Evolutionary conservation across 768 basidiomycete genomes (phyloP), one percentile per base, ranked within the genome.

Genomic region (Termitomyces sp.): DNA sequence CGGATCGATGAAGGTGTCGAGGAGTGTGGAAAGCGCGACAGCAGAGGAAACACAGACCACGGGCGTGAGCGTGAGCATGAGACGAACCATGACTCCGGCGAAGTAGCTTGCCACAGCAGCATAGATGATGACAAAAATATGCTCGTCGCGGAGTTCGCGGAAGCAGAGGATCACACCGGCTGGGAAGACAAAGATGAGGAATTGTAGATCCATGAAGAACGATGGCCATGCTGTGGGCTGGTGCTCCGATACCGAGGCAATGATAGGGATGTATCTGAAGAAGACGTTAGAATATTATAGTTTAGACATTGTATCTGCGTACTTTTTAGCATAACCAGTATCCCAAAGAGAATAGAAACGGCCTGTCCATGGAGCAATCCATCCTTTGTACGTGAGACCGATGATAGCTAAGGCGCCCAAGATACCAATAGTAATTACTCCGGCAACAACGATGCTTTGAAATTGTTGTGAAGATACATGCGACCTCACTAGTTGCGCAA

Each of bases 341-440:
- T 99, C 97, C 97, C 97, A 99, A 2, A 99, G 78, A 0, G 94
- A 97, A 73, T 99, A 99, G 81, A 99, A 98, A 56, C 97, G 88
- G 39, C 97, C 97, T n/a, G 96, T 98, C 95, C 97, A 99, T 0
- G 96, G 96, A 4, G 96, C 95, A 63, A 99, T 98, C 83, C 86
- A 91, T 19, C 95, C 96, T 58, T 86, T 89, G 74, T 91, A 90
- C 0, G 96, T 98, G 60, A 98, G 80, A 47, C 81, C 82, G 43
- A 85, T 84, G 55, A 98, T 85, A 0, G 81, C 89, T 5, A 77
- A 71, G 52, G 86, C 79, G 39, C 92, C 94, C 27, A 94, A 72
- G 1, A 89, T 42, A 59, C 91, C 92, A 21, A 82, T 78, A 6
- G 77, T 76, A 42, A 94, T 76, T 55, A 93, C 85, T 40, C 82